Conservation (phyloP, 805 yeast species). For the Lipomyces chichibuensis region DNA sequence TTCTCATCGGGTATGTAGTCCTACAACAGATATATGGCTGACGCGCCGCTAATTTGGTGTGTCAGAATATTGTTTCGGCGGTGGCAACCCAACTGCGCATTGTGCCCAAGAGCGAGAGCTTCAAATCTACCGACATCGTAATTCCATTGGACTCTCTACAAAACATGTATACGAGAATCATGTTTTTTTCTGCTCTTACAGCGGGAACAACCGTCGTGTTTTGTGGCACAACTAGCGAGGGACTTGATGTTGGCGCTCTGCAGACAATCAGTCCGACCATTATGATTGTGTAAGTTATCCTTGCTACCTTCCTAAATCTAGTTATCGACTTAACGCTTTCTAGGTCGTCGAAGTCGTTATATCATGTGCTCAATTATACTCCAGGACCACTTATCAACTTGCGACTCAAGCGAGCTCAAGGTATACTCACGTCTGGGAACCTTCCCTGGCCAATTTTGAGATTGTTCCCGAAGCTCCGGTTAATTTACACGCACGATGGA, state of each 20-base stretch:
- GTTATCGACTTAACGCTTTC: background rate
- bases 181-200: constrained; percentile 43
- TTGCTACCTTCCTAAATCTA: background rate
- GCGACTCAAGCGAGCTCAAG: constrained; percentile 20
- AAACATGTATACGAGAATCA: constrained; percentile 38
- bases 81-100: constrained; percentile 46
- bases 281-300: constrained; percentile 16
- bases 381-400: constrained; percentile 2
- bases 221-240: constrained; percentile 22
- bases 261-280: constrained; percentile 17
- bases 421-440: constrained; percentile 23
- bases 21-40: background rate
- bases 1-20: constrained; percentile 16
- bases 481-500: constrained; percentile 27
- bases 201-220: constrained; percentile 35
- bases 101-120: constrained; percentile 41
- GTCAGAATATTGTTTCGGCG: constrained; percentile 42
- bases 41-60: background rate
- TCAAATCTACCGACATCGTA: constrained; percentile 41
- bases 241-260: constrained; percentile 17
- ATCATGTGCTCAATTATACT: background rate
- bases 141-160: constrained; percentile 41
- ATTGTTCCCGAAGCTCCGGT: constrained; percentile 13
- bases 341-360: constrained; percentile 5
- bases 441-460: constrained; percentile 15